phyloP scores from a whole-genome alignment of 768 basidiomycete species.

The Scleroderma citrinum region DNA sequence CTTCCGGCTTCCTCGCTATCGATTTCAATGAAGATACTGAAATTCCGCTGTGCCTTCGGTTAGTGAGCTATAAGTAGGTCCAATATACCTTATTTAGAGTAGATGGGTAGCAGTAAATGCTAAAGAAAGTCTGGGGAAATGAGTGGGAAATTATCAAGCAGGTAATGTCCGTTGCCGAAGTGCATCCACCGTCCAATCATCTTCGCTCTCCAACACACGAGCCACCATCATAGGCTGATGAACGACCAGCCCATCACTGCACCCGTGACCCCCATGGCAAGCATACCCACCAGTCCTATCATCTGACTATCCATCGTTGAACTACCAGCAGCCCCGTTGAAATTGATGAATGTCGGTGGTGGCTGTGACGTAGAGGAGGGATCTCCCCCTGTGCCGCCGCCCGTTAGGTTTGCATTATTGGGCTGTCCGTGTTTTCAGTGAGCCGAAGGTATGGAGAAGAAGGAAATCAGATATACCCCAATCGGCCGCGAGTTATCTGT shows the following conservation, averaged over 20 bases:
- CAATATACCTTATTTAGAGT: no score
- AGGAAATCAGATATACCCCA: conserved; percentile 40
- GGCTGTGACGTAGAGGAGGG: conserved; percentile 14
- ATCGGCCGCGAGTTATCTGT: conserved; percentile 57
- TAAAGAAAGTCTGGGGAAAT: no score
- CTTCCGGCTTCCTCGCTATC: no score
- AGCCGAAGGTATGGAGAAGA: neutral
- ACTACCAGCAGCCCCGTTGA: conserved; percentile 31
- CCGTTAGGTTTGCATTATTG: conserved; percentile 64
- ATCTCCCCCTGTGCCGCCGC: conserved; percentile 40
- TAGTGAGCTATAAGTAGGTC: no score
- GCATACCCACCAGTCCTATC: neutral
- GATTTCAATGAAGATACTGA: no score
- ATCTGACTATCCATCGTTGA: neutral
- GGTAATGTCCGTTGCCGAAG: no score
- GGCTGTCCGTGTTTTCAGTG: conserved; percentile 33
- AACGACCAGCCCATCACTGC: conserved; percentile 1
- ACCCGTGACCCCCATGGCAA: neutral
- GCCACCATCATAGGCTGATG: neutral
- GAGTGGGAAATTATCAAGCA: no score
- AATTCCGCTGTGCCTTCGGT: no score
- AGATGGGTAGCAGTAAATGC: no score
- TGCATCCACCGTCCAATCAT: no score
- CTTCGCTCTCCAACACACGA: no score
- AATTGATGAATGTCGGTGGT: conserved; percentile 39